Evolutionary conservation across 2,329 filamentous ascomycete genomes (phyloP).

Genomic region (Dothideomycetes sp.): DNA sequence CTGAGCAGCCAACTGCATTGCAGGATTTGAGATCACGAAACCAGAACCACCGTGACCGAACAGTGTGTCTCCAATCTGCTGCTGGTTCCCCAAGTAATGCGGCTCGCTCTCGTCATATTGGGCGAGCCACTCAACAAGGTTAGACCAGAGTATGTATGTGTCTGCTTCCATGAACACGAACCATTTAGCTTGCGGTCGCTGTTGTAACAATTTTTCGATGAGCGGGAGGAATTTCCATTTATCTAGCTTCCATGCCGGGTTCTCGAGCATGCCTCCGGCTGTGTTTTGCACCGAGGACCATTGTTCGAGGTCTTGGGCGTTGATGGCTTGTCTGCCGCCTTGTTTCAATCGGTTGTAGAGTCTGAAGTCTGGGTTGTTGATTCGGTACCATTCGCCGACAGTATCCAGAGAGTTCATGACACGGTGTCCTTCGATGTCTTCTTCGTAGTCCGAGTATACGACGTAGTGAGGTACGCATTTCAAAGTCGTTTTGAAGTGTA

Average conservation of each 20-base stretch:
- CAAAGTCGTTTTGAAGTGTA: slow-evolving; percentile 28
- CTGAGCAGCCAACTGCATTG: slow-evolving; percentile 23
- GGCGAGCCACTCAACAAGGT: slow-evolving; percentile 32
- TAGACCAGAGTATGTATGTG: slow-evolving; percentile 46
- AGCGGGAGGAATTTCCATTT: slow-evolving; percentile 50
- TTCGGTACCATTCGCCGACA: slow-evolving; percentile 15
- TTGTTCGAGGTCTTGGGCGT: slow-evolving; percentile 17
- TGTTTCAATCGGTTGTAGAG: slow-evolving; percentile 20
- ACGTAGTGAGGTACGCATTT: slow-evolving; percentile 26
- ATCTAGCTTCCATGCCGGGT: slow-evolving; percentile 26
- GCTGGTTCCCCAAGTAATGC: slow-evolving; percentile 32
- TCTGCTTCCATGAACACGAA: slow-evolving; percentile 51
- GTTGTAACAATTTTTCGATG: slow-evolving; percentile 25
- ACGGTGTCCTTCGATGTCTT: slow-evolving; percentile 26
- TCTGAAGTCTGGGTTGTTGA: slow-evolving; percentile 20
- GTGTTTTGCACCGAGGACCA: slow-evolving; percentile 6
- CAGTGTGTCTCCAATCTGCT: slow-evolving; percentile 27
- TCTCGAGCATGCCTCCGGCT: slow-evolving; percentile 20
- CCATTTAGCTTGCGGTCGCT: slow-evolving; percentile 43
- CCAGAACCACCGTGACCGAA: slow-evolving; percentile 36
- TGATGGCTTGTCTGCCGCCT: slow-evolving; percentile 15
- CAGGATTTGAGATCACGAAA: slow-evolving; percentile 34
- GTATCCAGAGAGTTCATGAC: slow-evolving; percentile 23
- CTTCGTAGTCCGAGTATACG: slow-evolving; percentile 31
- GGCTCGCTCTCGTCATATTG: slow-evolving; percentile 31